phyloP scores from a whole-genome alignment of 1,284 basidiomycete species.

The Pascua sp. region DNA sequence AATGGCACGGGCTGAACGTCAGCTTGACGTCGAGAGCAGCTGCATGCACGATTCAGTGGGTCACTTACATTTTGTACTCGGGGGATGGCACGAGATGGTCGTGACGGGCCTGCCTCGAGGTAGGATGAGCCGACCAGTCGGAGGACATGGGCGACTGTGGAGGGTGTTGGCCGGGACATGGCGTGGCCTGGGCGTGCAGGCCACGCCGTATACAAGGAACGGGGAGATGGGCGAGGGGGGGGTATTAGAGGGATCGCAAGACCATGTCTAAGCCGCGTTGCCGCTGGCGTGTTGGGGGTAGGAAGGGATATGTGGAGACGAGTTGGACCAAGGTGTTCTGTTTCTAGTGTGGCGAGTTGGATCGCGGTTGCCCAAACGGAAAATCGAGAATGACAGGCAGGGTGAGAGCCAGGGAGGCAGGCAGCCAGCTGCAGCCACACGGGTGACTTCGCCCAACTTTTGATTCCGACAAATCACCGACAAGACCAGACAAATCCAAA shows the following conservation, averaged over 20 bases:
- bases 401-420: no score
- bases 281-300: background rate
- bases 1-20: background rate
- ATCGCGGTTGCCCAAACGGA: background rate
- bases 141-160: constrained; percentile 16
- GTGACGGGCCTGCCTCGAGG: constrained; percentile 3
- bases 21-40: background rate
- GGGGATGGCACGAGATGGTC: no score
- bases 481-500: no score
- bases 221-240: background rate
- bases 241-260: background rate
- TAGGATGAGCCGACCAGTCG: constrained; percentile 18
- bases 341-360: no score
- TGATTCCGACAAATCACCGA: no score
- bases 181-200: constrained; percentile 19
- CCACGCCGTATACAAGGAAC: constrained; percentile 12
- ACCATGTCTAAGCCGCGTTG: background rate
- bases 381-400: constrained; percentile 4
- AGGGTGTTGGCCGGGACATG: constrained; percentile 17
- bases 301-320: no score
- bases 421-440: no score
- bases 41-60: no score
- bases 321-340: no score
- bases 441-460: no score
- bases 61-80: no score